Evolutionary conservation across 1,139 yeast species (phyloP), one percentile per base, ranked within the genome.

Genomic region (Kurtzmaniella quercitrusa): DNA sequence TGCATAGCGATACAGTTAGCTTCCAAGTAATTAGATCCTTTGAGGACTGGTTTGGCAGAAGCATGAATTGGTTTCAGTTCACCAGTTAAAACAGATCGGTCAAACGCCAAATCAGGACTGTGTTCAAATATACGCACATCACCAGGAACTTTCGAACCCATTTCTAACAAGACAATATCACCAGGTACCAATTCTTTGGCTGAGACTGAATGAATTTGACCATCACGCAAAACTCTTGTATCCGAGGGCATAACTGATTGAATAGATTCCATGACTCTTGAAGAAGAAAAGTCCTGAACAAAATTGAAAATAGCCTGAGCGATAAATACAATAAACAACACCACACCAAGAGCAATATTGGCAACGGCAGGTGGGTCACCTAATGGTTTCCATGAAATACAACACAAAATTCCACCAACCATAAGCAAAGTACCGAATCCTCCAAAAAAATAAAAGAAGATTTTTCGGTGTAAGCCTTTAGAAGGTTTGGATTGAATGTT

Each of bases 231-330:
- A 8, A 57, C 57, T 12, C 48, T 46, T 10, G 54, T 53, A 31
- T 69, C 73, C 5, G 61, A 53, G 2, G 81, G 79, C 25, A 77
- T 60, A 66, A 77, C 60, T 38, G 60, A 58, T 47, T 65, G 64
- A 47, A 77, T 75, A 2, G 81, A 74, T 39, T 68, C 69, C 79
- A 77, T 73, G 34, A 75, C 78, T 43, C 65, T 63, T 2, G 77
- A 65, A 34, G 77, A 65, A 9, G 77, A 70, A 58, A 62, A 75
- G 49, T 77, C 82, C 48, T 77, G 81, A 54, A 68, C 64, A 46
- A 74, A 75, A 53, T 75, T 74, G 58, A 75, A 73, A 17, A 54
- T 48, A 0, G 79, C 81, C 56, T 74, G 81, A 15, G 74, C 52
- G n/a, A 72, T 40, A 49, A 76, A 73, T 7, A 77, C 75, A 18